Base-by-base conservation (phyloP, 148 eudicot species). In the Rhododendron ferrugineum region DNA sequence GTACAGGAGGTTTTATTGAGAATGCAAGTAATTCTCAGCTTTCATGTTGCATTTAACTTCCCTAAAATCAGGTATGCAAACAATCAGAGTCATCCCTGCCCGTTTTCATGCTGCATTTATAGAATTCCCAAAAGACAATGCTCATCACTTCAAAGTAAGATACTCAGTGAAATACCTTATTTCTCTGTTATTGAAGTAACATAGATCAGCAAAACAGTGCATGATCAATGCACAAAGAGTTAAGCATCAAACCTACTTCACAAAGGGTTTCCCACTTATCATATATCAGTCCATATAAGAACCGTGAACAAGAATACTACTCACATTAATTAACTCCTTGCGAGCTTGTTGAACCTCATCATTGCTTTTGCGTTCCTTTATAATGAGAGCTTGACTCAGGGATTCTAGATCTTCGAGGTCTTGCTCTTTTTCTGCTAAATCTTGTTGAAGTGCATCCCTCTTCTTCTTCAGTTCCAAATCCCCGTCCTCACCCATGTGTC, bases 311-410 rank as follows among this genome's bases (percentile, higher is more conserved):
- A 37, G 80, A 11, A 76, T 23, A 1, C 54, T 15, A 85, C 93
- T 80, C 75, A 95, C 99, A 37, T 70, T 78, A 15, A 97, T 91
- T 70, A 97, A 58, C 83, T 91, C 94, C 64, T 95, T 91, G 9
- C 93, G 92, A 42, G 96, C 98, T 28, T 91, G 94, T 80, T 91
- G 94, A 84, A 97, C 32, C 90, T 95, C 98, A 32, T 94, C 96
- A 66, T 92, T 95, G 85, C 87, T 87, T 42, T 84, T 90, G 1
- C 88, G 77, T 83, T 95, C 96, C 89, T 92, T 91, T 10, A 92
- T 52, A 3, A 93, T 90, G 70, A 97, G 89, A 36, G 52, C 52
- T 37, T 77, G 80, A 77, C 5, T 77, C 28, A 77, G 32, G 49
- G 46, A 54, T 6, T 58, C 14, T 14, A 70, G 75, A 30, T 70